These are phyloP conservation scores for Aspergillus alliaceus DNA, from an alignment of 2,329 filamentous ascomycete genomes.

Conservation along the genomic window DNA sequence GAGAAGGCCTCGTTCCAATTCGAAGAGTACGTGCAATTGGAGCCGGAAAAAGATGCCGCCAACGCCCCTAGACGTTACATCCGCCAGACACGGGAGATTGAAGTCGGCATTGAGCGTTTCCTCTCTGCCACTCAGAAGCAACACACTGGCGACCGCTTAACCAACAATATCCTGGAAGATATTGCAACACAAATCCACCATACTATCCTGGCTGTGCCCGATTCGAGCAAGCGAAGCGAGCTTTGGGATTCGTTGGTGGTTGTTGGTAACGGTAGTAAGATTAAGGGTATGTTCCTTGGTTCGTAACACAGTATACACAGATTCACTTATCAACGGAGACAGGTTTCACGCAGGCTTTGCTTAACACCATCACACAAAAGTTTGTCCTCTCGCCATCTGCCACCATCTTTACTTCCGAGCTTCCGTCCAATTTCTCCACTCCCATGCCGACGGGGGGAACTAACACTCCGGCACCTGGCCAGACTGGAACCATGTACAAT, in stretches of 20 bases:
- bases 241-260: slow-evolving; percentile 93
- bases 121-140: slow-evolving; percentile 51
- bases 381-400: slow-evolving; percentile 91
- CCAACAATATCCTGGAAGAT: slow-evolving; percentile 71
- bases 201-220: slow-evolving; percentile 77
- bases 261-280: slow-evolving; percentile 78
- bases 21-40: slow-evolving; percentile 57
- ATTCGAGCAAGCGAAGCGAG: slow-evolving; percentile 77
- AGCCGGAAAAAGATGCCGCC: slow-evolving; percentile 52
- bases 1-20: slow-evolving; percentile 61
- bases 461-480: slow-evolving; percentile 67
- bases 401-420: slow-evolving; percentile 95
- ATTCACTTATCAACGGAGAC: slow-evolving; percentile 2
- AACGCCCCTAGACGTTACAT: slow-evolving; percentile 53
- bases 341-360: slow-evolving; percentile 86
- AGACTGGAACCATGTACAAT: slow-evolving; percentile 54
- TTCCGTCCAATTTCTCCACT: slow-evolving; percentile 90
- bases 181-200: slow-evolving; percentile 83
- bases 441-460: slow-evolving; percentile 87
- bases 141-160: slow-evolving; percentile 31
- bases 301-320: not conserved
- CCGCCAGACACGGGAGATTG: slow-evolving; percentile 56
- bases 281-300: slow-evolving; percentile 51
- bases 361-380: slow-evolving; percentile 75
- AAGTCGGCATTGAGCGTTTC: slow-evolving; percentile 64